Percentiles rank a stretch among this genome's conserved stretches.
Conservation (phyloP, 352 stramenopile species). For the Globisporangium camurandrum region DNA sequence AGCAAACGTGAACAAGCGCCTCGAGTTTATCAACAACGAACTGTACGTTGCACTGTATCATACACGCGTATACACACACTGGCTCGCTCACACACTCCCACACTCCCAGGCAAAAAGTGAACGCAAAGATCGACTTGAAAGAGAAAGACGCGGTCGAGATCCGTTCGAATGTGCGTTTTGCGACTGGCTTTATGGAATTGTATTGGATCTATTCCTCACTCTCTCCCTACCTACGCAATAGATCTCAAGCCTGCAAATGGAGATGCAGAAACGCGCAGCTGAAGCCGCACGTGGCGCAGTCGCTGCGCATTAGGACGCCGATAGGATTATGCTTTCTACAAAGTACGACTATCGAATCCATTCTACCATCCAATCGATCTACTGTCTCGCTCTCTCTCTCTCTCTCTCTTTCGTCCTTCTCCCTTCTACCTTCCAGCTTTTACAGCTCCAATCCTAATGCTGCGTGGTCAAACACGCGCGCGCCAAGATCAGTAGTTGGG, state of each 20-base stretch:
- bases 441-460: conserved; percentile 16
- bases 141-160: conserved; percentile 88
- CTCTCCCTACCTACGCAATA: conserved; percentile 16
- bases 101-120: conserved; percentile 72
- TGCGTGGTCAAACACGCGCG: conserved; percentile 29
- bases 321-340: too few relatives aligned
- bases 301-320: conserved; percentile 12
- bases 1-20: conserved; percentile 91
- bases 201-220: too few relatives aligned
- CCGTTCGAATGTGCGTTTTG: conserved; percentile 60
- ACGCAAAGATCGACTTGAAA: conserved; percentile 81
- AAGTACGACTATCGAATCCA: neutral
- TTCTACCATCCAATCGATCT: neutral
- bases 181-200: neutral
- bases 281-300: conserved; percentile 65
- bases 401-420: neutral
- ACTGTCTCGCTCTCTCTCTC: neutral
- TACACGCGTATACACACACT: neutral
- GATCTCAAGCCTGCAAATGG: conserved; percentile 87
- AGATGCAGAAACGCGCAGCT: conserved; percentile 83
- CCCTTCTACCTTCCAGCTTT: neutral
- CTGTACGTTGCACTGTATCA: conserved; percentile 30
- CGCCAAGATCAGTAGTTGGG: conserved; percentile 47
- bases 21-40: conserved; percentile 95
- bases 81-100: neutral